A percentile compares a stretch with the other conserved stretches of the same genome.
phyloP scores from a whole-genome alignment of 192 early-diverging fungal genomes.

The Backusella tarrabulga region DNA sequence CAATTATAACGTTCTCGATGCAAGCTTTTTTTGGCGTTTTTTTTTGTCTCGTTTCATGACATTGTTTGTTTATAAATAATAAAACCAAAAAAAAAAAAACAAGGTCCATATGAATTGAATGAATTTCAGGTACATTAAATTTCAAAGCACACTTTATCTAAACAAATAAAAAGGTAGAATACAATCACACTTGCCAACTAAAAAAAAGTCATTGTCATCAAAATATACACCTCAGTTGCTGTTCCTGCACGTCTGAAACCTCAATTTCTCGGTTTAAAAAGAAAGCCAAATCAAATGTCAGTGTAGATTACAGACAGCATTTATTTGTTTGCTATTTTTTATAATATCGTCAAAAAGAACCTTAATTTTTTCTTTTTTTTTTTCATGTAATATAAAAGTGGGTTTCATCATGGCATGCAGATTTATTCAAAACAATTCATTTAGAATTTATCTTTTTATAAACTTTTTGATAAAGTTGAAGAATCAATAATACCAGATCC shows the following conservation, averaged over 20 bases:
- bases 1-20: neutral
- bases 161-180: neutral
- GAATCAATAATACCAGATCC: no score
- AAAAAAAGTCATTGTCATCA: neutral
- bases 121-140: neutral
- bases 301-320: neutral
- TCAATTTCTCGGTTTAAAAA: neutral
- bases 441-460: no score
- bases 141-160: neutral
- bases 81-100: no score
- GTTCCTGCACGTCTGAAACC: neutral
- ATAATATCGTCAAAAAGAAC: no score
- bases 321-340: neutral
- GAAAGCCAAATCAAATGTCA: neutral
- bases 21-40: neutral
- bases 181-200: neutral
- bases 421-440: neutral
- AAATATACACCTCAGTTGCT: neutral
- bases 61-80: neutral
- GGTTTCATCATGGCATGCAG: neutral
- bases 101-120: neutral
- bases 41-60: neutral
- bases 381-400: neutral
- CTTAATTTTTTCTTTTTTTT: no score
- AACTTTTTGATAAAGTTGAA: no score